Percentiles rank a stretch among this genome's conserved stretches.
Evolutionary conservation across 352 stramenopile species (phyloP).

Genomic region (Pythium angustatum): DNA sequence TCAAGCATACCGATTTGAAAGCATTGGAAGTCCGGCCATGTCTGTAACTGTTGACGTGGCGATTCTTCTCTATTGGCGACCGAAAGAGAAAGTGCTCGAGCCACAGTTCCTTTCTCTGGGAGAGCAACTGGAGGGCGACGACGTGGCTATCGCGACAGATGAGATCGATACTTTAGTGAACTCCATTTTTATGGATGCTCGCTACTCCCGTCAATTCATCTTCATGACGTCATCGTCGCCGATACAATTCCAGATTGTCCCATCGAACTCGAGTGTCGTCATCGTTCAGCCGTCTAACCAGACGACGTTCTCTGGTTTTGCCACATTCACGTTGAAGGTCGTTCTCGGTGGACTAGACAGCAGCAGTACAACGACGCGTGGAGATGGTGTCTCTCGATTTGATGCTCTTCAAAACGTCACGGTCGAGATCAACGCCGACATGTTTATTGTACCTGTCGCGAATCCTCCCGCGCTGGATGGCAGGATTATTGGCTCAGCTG

Average conservation of each 20-base stretch:
- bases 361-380: neutral
- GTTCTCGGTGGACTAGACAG: slow-evolving; percentile 24
- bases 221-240: slow-evolving; percentile 31
- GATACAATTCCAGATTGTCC: slow-evolving; percentile 15
- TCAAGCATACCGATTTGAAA: slow-evolving; percentile 11
- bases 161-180: slow-evolving; percentile 8
- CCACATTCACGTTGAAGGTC: slow-evolving; percentile 27
- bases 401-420: slow-evolving; percentile 18
- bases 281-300: neutral
- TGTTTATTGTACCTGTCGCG: slow-evolving; percentile 24
- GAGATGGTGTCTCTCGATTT: neutral
- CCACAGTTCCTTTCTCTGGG: slow-evolving; percentile 10
- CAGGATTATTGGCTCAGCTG: neutral
- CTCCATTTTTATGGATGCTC: slow-evolving; percentile 13
- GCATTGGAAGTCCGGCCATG: neutral
- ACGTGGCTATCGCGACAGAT: neutral
- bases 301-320: slow-evolving; percentile 33
- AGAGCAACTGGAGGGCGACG: slow-evolving; percentile 10
- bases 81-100: slow-evolving; percentile 14
- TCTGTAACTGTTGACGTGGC: slow-evolving; percentile 4
- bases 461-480: neutral
- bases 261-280: neutral
- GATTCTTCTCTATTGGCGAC: slow-evolving; percentile 23
- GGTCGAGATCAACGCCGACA: slow-evolving; percentile 12
- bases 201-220: slow-evolving; percentile 23